A percentile compares a stretch with the other conserved stretches of the same genome.
Evolutionary conservation across 148 eudicot genomes (phyloP).

Genomic region (Chenopodium quinoa): DNA sequence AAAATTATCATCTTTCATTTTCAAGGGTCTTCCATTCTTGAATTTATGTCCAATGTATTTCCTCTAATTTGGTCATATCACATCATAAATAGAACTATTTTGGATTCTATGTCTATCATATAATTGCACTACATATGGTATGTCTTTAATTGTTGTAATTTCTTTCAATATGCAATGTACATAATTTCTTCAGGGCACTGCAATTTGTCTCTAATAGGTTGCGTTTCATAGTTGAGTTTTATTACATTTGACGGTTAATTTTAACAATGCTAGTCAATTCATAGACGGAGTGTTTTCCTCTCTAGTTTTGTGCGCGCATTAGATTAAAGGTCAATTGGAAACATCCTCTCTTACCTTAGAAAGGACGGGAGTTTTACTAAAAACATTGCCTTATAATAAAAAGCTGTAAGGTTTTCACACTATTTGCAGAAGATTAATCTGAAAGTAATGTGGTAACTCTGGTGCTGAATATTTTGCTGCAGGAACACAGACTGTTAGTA

Average conservation of each 20-base stretch:
- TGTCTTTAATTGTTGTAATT: not conserved
- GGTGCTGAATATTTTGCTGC: no score
- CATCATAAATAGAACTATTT: not conserved
- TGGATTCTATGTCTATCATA: slow-evolving; percentile 8
- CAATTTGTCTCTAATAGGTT: not conserved
- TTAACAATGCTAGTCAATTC: no score
- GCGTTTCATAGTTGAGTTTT: no score
- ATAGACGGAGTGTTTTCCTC: no score
- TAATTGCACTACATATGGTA: slow-evolving; percentile 5
- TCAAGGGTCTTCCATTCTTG: not conserved
- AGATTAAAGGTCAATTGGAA: not conserved
- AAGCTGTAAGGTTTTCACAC: no score
- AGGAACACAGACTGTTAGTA: no score
- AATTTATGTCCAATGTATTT: not conserved
- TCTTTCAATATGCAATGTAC: not conserved
- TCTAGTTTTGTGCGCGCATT: not conserved
- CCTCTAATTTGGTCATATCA: not conserved
- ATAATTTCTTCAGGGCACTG: not conserved
- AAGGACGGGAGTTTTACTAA: no score
- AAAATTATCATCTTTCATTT: not conserved
- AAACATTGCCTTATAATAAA: no score
- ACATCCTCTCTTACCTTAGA: not conserved
- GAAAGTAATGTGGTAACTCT: no score
- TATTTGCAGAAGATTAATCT: no score
- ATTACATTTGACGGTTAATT: no score